These are phyloP conservation scores for Trichoderma parareesei DNA, from an alignment of 495 filamentous ascomycete species.

Conservation along the genomic window DNA sequence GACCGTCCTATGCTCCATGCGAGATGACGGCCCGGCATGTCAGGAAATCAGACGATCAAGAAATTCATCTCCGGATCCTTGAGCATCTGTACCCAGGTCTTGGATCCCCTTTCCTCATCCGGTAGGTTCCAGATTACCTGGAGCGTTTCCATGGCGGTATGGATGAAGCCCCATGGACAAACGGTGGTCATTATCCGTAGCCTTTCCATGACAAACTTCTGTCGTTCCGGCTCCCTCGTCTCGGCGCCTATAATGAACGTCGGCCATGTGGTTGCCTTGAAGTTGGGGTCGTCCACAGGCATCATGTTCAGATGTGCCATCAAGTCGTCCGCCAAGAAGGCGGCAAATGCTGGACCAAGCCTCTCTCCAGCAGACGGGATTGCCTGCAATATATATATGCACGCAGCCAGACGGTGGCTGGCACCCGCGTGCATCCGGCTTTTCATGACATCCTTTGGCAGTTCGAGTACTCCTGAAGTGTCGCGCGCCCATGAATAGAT, in stretches of 20 bases:
- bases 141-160: slow-evolving; percentile 34
- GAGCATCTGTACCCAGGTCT: slow-evolving; percentile 31
- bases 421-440: slow-evolving; percentile 35
- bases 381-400: slow-evolving; percentile 30
- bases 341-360: slow-evolving; percentile 16
- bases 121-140: slow-evolving; percentile 29
- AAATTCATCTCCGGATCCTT: slow-evolving; percentile 28
- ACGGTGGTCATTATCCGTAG: slow-evolving; percentile 27
- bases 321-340: slow-evolving; percentile 30
- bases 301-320: slow-evolving; percentile 36
- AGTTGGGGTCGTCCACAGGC: slow-evolving; percentile 33
- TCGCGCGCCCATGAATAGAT: slow-evolving; percentile 28
- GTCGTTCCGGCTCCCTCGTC: slow-evolving; percentile 22
- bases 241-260: slow-evolving; percentile 50
- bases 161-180: slow-evolving; percentile 39
- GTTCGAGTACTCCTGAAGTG: slow-evolving; percentile 21
- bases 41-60: slow-evolving; percentile 40
- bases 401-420: slow-evolving; percentile 36
- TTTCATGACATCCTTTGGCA: slow-evolving; percentile 20
- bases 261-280: slow-evolving; percentile 53
- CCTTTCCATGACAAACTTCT: slow-evolving; percentile 29
- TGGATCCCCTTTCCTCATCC: not conserved
- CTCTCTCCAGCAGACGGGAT: slow-evolving; percentile 18
- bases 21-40: not conserved
- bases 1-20: not conserved